phyloP scores from a whole-genome alignment of 257 asterid species.

The Oldenlandia corymbosa region DNA sequence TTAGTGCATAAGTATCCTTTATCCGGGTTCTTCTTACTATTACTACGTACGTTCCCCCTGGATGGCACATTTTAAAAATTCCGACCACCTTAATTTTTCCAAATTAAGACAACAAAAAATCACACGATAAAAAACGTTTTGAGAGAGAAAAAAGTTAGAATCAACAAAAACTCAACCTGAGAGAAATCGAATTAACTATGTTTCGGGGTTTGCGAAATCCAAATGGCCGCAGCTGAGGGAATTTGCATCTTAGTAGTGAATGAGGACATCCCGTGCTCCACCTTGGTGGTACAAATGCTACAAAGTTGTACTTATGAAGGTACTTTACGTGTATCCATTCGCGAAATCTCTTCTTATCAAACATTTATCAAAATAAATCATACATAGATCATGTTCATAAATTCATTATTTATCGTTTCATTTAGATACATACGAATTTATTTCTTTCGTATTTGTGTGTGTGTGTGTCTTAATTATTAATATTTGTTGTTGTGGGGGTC shows the following conservation, averaged over 20 bases:
- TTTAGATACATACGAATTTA: background rate
- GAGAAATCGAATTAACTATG: conserved; percentile 13
- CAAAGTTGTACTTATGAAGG: conserved; percentile 42
- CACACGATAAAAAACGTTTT: too few species aligned
- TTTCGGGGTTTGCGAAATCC: too few species aligned
- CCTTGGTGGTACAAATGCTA: conserved; percentile 44
- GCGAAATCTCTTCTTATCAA: background rate
- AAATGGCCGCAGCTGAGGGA: conserved; percentile 27
- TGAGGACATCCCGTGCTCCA: conserved; percentile 38
- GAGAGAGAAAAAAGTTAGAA: too few species aligned
- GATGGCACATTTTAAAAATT: too few species aligned
- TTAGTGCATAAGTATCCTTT: too few species aligned
- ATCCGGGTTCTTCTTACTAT: too few species aligned
- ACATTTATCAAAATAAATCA: background rate
- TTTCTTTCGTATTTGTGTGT: too few species aligned
- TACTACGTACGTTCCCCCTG: too few species aligned
- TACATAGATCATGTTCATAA: background rate
- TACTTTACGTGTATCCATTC: conserved; percentile 38
- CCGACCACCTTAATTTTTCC: too few species aligned
- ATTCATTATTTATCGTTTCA: background rate
- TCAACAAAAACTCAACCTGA: conserved; percentile 12
- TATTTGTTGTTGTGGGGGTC: too few species aligned
- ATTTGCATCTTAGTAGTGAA: conserved; percentile 45
- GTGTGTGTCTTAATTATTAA: too few species aligned
- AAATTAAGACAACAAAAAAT: too few species aligned